phyloP scores from a whole-genome alignment of 805 yeast species.

The Nakazawaea siamensis region DNA sequence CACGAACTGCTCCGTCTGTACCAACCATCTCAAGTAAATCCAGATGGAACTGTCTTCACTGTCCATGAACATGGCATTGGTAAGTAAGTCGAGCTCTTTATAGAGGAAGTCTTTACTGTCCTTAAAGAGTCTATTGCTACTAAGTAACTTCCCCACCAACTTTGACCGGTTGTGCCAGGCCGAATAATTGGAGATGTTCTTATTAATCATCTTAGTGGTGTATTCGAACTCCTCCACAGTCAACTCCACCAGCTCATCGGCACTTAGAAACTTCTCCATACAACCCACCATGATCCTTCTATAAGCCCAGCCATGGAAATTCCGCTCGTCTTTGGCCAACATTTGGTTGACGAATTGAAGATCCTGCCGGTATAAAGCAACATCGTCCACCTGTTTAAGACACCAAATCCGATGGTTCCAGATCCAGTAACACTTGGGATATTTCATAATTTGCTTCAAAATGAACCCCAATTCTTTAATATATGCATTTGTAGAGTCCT shows the following conservation, averaged over 20 bases:
- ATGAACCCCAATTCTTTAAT: conserved; percentile 53
- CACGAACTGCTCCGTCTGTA: conserved; percentile 29
- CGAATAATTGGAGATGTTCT: conserved; percentile 84
- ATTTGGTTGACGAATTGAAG: conserved; percentile 60
- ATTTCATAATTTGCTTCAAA: conserved; percentile 46
- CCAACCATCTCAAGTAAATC: conserved; percentile 81
- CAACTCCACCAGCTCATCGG: conserved; percentile 18
- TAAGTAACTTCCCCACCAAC: conserved; percentile 36
- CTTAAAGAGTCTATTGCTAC: conserved; percentile 19
- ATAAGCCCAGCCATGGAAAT: conserved; percentile 95
- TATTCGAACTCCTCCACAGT: conserved; percentile 55
- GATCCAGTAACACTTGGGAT: conserved; percentile 93
- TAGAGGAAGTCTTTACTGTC: conserved; percentile 29
- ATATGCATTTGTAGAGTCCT: conserved; percentile 20
- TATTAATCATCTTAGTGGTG: conserved; percentile 71
- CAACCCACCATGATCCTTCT: conserved; percentile 58
- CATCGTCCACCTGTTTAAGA: conserved; percentile 51
- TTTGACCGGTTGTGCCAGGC: conserved; percentile 92
- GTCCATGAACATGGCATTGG: conserved; percentile 85
- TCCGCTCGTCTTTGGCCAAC: conserved; percentile 67
- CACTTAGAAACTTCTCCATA: conserved; percentile 17
- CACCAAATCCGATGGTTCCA: conserved; percentile 94
- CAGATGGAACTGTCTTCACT: conserved; percentile 92
- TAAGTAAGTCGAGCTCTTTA: conserved; percentile 59
- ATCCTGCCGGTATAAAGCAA: conserved; percentile 34